Evolutionary conservation across 208 protist genomes (phyloP).

Genomic region (Trypanosoma rangeli): DNA sequence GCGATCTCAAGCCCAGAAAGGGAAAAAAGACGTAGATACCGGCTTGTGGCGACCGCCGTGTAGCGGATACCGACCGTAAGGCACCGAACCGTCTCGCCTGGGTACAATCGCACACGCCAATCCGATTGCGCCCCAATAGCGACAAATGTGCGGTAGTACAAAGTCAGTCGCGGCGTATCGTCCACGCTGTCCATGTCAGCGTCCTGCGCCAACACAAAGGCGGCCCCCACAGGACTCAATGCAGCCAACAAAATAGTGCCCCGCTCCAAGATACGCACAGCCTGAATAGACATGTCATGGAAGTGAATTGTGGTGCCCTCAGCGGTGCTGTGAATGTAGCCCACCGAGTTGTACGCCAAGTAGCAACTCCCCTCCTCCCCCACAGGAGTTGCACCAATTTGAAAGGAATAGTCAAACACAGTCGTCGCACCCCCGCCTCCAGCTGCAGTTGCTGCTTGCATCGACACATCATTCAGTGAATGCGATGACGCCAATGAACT

Average conservation of each 20-base stretch:
- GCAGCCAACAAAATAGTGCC: constrained; percentile 71
- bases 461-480: not conserved
- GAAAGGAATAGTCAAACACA: constrained; percentile 69
- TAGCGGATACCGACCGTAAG: constrained; percentile 70
- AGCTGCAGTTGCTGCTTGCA: not conserved
- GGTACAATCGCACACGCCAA: constrained; percentile 65
- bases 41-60: constrained; percentile 72
- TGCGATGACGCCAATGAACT: not conserved
- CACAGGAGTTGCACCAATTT: constrained; percentile 73
- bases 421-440: constrained; percentile 10
- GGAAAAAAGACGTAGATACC: constrained; percentile 82
- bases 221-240: constrained; percentile 74
- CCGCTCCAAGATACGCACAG: constrained; percentile 61
- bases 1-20: constrained; percentile 81
- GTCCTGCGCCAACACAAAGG: constrained; percentile 54
- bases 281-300: constrained; percentile 73
- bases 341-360: constrained; percentile 85
- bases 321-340: constrained; percentile 65
- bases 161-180: constrained; percentile 45
- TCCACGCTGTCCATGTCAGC: constrained; percentile 41
- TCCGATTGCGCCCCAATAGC: constrained; percentile 79
- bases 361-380: constrained; percentile 76
- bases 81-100: constrained; percentile 79
- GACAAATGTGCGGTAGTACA: constrained; percentile 79
- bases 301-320: constrained; percentile 77